A percentile compares a stretch with the other conserved stretches of the same genome.
Evolutionary conservation across 2,329 filamentous ascomycete species (phyloP).

Genomic region (Trichoderma sp.): DNA sequence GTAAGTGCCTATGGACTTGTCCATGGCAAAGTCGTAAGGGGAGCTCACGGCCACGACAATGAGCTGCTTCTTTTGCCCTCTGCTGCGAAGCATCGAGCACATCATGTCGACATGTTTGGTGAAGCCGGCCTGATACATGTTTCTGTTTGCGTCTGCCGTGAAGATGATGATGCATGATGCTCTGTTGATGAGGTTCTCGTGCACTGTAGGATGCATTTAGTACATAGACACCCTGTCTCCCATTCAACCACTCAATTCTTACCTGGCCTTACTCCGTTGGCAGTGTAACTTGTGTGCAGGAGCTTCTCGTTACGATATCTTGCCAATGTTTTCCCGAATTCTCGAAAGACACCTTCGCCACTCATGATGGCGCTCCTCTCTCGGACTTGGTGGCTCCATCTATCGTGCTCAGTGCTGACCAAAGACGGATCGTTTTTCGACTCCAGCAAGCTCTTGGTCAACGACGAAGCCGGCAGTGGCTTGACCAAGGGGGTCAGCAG

Average conservation of each 20-base stretch:
- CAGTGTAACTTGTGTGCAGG: conserved; percentile 91
- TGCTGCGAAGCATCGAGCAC: conserved; percentile 77
- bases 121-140: conserved; percentile 91
- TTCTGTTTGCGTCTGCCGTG: conserved; percentile 91
- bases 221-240: too few species aligned
- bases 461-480: conserved; percentile 84
- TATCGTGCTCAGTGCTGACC: conserved; percentile 53
- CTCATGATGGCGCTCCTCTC: conserved; percentile 74
- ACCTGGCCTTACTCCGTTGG: conserved; percentile 83
- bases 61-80: conserved; percentile 82
- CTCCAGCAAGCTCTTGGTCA: conserved; percentile 71
- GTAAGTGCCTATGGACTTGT: conserved; percentile 86
- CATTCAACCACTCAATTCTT: conserved; percentile 28
- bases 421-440: conserved; percentile 46
- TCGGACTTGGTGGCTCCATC: conserved; percentile 57
- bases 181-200: conserved; percentile 88
- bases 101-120: conserved; percentile 97
- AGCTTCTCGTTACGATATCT: conserved; percentile 83
- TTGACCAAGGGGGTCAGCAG: conserved; percentile 88
- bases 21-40: conserved; percentile 94
- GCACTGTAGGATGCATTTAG: conserved; percentile 54
- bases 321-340: conserved; percentile 84
- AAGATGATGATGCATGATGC: conserved; percentile 87
- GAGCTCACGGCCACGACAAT: conserved; percentile 93
- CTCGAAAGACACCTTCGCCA: conserved; percentile 88